Base-by-base conservation (phyloP, 805 yeast species). In the Hanseniaspora occidentalis region DNA sequence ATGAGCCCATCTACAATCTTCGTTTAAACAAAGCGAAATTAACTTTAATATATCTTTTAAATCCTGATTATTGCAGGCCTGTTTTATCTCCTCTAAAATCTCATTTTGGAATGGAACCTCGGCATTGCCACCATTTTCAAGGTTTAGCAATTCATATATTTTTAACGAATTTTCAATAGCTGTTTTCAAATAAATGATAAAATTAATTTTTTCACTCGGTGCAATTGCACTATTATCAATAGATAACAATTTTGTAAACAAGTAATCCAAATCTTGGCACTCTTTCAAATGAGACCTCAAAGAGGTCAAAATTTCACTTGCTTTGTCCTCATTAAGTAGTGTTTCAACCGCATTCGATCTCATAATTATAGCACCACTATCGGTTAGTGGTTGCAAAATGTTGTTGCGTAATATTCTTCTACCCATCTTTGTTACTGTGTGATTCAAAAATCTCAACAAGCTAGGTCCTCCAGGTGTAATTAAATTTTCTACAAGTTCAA, bases 401-500 rank as follows among this genome's bases (percentile, higher is more conserved):
- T 60, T 68, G 26, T 57, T 64, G 44, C 61, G 58, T 37, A 71
- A 49, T 6, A 62, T 43, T 38, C 75, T 46, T 13, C 50, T 53
- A 0, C 75, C 76, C 75, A 70, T 71, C 39, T 60, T 65, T 0
- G 76, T 70, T 0, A 50, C 43, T 0, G 73, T 67, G 1, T 50
- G 45, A 45, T 70, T 60, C 35, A 70, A 44, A 31, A 57, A 54
- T 20, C 62, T 65, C 23, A 60, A 56, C 6, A 71, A 49, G 0
- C 66, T 57, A 7, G 53, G 37, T 0, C 62, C 65, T 7, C 48
- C 53, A 16, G 47, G 48, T 6, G 56, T 58, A 4, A 49, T 36
- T 2, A 52, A 50, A 45, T 63, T 67, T 8, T 61, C 59, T 1
- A 62, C 50, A 19, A 71, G 46, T 38, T 70, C 71, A 5, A 70